Conservation (phyloP, 768 basidiomycete species). For the Hygrophoropsis aurantiaca region DNA sequence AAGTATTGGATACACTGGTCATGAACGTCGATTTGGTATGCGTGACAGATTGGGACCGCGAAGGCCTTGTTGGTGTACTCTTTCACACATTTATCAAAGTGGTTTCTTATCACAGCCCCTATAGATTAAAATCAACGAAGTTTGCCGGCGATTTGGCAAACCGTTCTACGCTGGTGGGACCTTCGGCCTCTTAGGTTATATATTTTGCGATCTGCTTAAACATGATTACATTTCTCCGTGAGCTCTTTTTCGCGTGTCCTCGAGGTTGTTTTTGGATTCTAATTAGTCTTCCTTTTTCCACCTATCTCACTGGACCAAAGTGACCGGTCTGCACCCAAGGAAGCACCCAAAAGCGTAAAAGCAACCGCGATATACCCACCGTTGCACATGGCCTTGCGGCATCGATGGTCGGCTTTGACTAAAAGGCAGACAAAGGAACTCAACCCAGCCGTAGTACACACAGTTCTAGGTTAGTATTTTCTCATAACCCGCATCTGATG, state of each 20-base stretch:
- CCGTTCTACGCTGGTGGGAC: constrained; percentile 92
- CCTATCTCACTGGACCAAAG: constrained; percentile 35
- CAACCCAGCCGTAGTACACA: constrained; percentile 73
- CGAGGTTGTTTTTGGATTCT: constrained; percentile 5
- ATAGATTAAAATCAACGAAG: constrained; percentile 76
- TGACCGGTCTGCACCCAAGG: constrained; percentile 61
- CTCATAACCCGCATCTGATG: background rate
- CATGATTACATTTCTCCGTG: constrained; percentile 88
- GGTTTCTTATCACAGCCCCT: constrained; percentile 10
- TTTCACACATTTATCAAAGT: constrained; percentile 2
- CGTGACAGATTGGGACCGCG: constrained; percentile 73
- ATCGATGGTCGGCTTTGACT: constrained; percentile 69
- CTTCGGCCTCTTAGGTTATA: constrained; percentile 89
- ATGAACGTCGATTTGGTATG: constrained; percentile 81
- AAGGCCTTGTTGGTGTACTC: constrained; percentile 60
- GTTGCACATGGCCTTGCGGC: constrained; percentile 58
- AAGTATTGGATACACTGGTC: constrained; percentile 58
- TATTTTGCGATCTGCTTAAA: constrained; percentile 88
- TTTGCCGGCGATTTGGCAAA: constrained; percentile 71
- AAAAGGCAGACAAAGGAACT: constrained; percentile 80
- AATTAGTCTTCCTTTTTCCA: background rate
- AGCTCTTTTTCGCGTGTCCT: constrained; percentile 32
- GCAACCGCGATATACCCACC: constrained; percentile 64
- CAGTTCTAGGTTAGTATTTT: constrained; percentile 60
- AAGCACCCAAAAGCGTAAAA: constrained; percentile 58